phyloP scores from a whole-genome alignment of 140 eudicot genomes.

The Cichorium intybus region DNA sequence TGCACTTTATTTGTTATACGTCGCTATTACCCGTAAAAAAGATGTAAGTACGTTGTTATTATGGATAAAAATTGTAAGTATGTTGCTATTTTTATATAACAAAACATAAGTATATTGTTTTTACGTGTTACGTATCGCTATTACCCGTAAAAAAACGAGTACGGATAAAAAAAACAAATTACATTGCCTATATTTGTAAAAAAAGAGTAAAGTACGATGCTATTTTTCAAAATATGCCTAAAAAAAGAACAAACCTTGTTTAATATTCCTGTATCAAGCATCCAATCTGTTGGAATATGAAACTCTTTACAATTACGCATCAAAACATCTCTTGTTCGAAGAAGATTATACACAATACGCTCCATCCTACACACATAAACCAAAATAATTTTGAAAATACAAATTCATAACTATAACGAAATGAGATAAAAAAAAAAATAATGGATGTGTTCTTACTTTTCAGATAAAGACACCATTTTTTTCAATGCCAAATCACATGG shows the following conservation, averaged over 20 bases:
- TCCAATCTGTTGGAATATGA: conserved; percentile 88
- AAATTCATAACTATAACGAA: neutral
- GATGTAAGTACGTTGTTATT: too few relatives aligned
- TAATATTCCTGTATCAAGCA: conserved; percentile 83
- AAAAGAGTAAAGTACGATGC: too few relatives aligned
- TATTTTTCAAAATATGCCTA: too few relatives aligned
- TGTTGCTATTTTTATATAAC: too few relatives aligned
- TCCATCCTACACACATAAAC: conserved; percentile 61
- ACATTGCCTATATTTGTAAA: neutral
- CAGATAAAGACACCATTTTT: conserved; percentile 77
- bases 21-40: too few relatives aligned
- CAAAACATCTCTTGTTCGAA: conserved; percentile 67
- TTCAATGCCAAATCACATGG: conserved; percentile 82
- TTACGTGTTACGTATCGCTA: too few relatives aligned
- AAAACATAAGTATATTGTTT: too few relatives aligned
- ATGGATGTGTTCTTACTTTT: conserved; percentile 46
- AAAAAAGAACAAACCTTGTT: conserved; percentile 55
- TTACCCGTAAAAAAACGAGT: too few relatives aligned
- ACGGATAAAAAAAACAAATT: too few relatives aligned
- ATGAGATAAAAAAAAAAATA: neutral
- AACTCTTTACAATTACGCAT: conserved; percentile 79
- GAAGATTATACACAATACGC: conserved; percentile 66
- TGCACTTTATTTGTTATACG: neutral
- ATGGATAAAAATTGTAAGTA: too few relatives aligned
- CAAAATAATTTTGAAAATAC: neutral